Conservation (phyloP, 306 rosid genomes). For the Fagus sylvatica region DNA sequence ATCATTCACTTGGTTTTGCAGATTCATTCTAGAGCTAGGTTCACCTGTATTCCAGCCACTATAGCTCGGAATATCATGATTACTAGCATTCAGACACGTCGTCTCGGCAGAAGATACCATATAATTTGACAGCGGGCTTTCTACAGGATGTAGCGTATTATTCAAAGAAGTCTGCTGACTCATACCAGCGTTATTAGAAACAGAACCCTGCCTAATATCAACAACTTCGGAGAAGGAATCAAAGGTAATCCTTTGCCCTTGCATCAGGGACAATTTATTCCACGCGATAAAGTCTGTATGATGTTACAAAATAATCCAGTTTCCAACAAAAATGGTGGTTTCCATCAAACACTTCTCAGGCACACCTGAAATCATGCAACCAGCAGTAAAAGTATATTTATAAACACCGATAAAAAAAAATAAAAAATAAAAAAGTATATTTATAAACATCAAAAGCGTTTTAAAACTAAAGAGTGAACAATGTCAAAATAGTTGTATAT, state of each 20-base stretch:
- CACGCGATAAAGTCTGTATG: slow-evolving; percentile 23
- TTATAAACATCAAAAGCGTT: slow-evolving; percentile 17
- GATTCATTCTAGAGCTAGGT: slow-evolving; percentile 51
- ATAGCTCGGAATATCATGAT: slow-evolving; percentile 46
- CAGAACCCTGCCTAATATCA: slow-evolving; percentile 56
- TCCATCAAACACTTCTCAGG: slow-evolving; percentile 25
- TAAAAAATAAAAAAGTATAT: slow-evolving; percentile 4
- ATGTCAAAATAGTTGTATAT: slow-evolving; percentile 4
- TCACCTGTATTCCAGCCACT: slow-evolving; percentile 62
- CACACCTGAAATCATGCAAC: slow-evolving; percentile 15
- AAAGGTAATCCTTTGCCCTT: slow-evolving; percentile 64
- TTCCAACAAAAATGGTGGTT: slow-evolving; percentile 19
- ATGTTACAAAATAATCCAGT: slow-evolving; percentile 11
- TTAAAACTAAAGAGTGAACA: slow-evolving; percentile 9
- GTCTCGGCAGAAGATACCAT: slow-evolving; percentile 57
- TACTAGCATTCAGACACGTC: slow-evolving; percentile 41
- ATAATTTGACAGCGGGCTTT: slow-evolving; percentile 54
- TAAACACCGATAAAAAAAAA: too few species aligned
- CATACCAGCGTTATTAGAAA: slow-evolving; percentile 55
- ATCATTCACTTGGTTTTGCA: slow-evolving; percentile 47
- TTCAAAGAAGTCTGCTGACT: slow-evolving; percentile 54
- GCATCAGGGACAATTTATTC: slow-evolving; percentile 56
- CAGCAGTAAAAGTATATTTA: slow-evolving; percentile 5
- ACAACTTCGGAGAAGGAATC: slow-evolving; percentile 49
- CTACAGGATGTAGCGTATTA: slow-evolving; percentile 51